Base-by-base conservation (phyloP, 805 yeast genomes). In the Isabelozyma gotoi region DNA sequence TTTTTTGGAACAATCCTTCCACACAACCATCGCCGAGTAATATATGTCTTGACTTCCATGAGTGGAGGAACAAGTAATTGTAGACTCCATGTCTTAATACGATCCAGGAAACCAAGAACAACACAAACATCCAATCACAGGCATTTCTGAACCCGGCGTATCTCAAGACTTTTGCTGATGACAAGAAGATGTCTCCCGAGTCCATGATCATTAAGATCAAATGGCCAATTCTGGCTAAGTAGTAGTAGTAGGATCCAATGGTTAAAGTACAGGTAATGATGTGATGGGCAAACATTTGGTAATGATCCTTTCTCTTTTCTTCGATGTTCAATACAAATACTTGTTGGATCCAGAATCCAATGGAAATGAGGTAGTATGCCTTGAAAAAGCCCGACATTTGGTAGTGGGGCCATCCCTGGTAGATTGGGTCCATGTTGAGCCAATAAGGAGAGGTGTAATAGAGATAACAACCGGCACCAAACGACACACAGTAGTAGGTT, bases 281-380 rank as follows among this genome's bases (percentile, higher is more conserved):
- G 63, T 90, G 97, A 62, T 90, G 97, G 37, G 83, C 68, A 56
- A 89, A 80, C 97, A 90, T 90, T 65, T 90, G 96, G 52, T 66
- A 63, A 60, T 87, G 82, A 60, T 90, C 97, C 59, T 88, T 88
- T 48, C 97, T 78, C 49, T 75, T 78, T 47, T 79, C 82, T 64
- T 90, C 97, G 40, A 89, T 65, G 64, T 88, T 81, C 46, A 91
- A 71, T 21, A 85, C 87, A 51, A 86, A 74, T 18, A 88, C 72
- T 63, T 88, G 96, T 55, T 86, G 88, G 48, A 88, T 56, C 95
- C 96, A 91, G 51, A 78, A 79, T 11, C 85, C 83, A n/a, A 85
- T 72, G 53, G 85, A 84, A 33, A 81, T 63, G 33, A 90, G 72
- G 56, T 90, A 90, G 65, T 85, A 91, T 8, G 65, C 57, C 67